Base-by-base conservation (phyloP, 495 filamentous ascomycete genomes). In the Tuber brumale region DNA sequence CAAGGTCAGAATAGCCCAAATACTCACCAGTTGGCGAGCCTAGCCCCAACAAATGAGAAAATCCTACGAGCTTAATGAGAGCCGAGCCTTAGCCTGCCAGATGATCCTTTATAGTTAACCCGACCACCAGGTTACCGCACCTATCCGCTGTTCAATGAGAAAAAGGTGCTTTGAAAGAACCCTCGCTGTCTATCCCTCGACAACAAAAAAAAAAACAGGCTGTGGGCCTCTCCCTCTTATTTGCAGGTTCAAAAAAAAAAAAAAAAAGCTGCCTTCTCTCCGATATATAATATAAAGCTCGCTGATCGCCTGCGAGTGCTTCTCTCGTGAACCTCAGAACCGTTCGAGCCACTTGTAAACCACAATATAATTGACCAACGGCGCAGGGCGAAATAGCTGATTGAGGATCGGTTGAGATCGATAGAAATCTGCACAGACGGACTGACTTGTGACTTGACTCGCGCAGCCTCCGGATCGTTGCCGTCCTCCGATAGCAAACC, bases 91-190 rank as follows among this genome's bases (percentile, higher is more conserved):
- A 73, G 75, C 73, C 72, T 79, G n/a, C 73, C 42, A 31, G 70
- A 72, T 61, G 2, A 16, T 69, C 44, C 74, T 70, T 73, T 73
- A 73, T 70, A 45, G 78, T 75, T 79, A 71, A 75, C 78, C 78
- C 78, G 70, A 79, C 73, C 76, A 80, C 78, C 78, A 80, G 78
- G 78, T 80, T 79, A 76, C 78, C 48, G 73, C 75, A 76, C 75
- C 70, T 66, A 80, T 74, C 72, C 45, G 73, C 72, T 74, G 74
- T 61, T 71, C 76, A 77, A 76, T 76, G 48, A 77, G 57, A 61
- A 61, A 61, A 61, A 61, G 27, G 51, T 31, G 27, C n/a, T 61
- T 61, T 61, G 51, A 31, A 27, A 61, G 51, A 66, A 66, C 57
- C 16, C 27, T 66, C 14, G 27, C 27, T 66, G 12, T 35, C 57